A percentile compares a stretch with the other conserved stretches of the same genome.
Conservation (phyloP, 306 rosid species). For the Medicago lupulina region DNA sequence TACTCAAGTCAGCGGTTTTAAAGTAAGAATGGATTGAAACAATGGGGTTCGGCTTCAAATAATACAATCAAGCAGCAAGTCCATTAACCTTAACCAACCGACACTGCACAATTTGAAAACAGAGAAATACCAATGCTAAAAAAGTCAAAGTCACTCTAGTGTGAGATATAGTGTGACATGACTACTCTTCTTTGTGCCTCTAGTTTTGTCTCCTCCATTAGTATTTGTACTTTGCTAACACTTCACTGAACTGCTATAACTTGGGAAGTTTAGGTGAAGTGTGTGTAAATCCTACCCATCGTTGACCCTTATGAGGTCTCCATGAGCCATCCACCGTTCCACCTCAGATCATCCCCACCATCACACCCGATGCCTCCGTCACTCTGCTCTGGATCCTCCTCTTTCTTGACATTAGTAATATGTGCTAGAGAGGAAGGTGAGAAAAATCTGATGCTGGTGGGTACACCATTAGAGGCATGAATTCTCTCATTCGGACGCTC, state of each 20-base stretch:
- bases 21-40: not conserved
- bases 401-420: too few relatives aligned
- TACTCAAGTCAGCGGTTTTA: not conserved
- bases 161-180: not conserved
- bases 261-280: constrained; percentile 17
- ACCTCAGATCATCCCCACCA: too few relatives aligned
- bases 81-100: not conserved
- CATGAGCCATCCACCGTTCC: too few relatives aligned
- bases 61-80: not conserved
- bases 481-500: too few relatives aligned
- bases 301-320: too few relatives aligned
- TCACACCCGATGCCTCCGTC: too few relatives aligned
- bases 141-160: not conserved
- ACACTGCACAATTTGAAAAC: not conserved
- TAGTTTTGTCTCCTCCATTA: not conserved
- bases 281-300: not conserved
- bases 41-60: not conserved
- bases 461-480: too few relatives aligned
- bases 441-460: too few relatives aligned
- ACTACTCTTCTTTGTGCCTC: not conserved
- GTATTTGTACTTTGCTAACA: not conserved
- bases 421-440: too few relatives aligned
- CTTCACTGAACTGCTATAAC: not conserved
- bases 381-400: too few relatives aligned
- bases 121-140: not conserved